Evolutionary conservation across 176 grass and related monocot genomes (phyloP), one percentile per base, ranked within the genome.

Genomic region (Saccharum spontaneum): DNA sequence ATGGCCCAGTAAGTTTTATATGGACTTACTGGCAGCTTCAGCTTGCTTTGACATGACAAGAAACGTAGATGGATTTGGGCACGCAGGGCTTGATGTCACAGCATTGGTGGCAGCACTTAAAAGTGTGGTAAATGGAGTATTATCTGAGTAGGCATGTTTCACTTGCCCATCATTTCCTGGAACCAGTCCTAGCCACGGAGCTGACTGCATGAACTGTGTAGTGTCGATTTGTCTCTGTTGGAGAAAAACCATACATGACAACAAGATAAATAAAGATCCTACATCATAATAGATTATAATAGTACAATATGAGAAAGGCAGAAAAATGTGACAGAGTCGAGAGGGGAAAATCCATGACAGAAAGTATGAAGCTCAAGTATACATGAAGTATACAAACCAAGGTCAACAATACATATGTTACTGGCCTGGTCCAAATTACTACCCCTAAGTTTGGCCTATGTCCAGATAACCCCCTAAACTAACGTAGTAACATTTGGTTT

Each of bases 31-130:
- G 15, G 96, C 96, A 92, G 96, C 93, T 95, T 98, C 96, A 45
- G 93, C 93, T 93, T 98, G 96, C 83, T 98, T 98, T 81, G 96
- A 93, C 96, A 95, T 98, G 87, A 98, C 83, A 66, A 92, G 82
- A 81, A 95, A 94, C 10, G 93, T 92, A 18, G 96, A 98, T 68
- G 93, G 91, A 95, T 98, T 98, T 80, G 93, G 70, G 80, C 88
- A 93, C 33, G 89, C 82, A 87, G 89, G 93, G 85, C 89, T 94
- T 72, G 91, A 94, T 84, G 91, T 73, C 71, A 98, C 79, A 46
- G 89, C 87, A 84, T 90, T 89, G 17, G 87, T 87, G 24, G 86
- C 91, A 70, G 81, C 89, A 80, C 39, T 94, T 63, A 98, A 74
- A 79, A 98, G 83, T 72, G 70, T 84, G 52, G 91, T 91, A 61